Percentiles rank a stretch among this genome's conserved stretches.
phyloP scores from a whole-genome alignment of 2,329 filamentous ascomycete species.

The Aspergillus flavus region DNA sequence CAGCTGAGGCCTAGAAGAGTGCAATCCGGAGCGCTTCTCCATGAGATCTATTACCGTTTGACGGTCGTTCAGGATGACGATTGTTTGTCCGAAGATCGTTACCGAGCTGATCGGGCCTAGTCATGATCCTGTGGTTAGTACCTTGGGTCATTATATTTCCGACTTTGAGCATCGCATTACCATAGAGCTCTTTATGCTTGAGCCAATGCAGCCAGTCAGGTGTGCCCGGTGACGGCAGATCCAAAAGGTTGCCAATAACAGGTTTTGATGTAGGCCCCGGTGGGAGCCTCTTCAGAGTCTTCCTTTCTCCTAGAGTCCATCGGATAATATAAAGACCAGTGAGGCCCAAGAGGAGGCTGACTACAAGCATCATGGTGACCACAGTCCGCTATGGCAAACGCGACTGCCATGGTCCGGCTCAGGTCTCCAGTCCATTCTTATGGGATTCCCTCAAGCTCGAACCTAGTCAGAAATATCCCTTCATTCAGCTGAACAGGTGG shows the following conservation, averaged over 20 bases:
- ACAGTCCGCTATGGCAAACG: background rate
- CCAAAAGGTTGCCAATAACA: conserved; percentile 52
- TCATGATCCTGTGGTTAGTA: background rate
- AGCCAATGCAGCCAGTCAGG: conserved; percentile 46
- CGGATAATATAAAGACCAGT: conserved; percentile 1
- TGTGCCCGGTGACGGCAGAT: conserved; percentile 45
- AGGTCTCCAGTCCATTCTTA: background rate
- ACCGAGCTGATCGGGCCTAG: conserved; percentile 36
- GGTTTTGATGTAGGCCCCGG: conserved; percentile 53
- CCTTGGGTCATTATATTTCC: background rate
- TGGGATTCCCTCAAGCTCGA: background rate
- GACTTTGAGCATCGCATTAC: conserved; percentile 10
- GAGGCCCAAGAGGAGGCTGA: background rate
- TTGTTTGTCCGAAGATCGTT: conserved; percentile 32
- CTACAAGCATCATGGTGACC: background rate
- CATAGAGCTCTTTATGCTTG: conserved; percentile 43
- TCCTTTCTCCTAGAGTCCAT: background rate
- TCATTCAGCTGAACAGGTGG: background rate
- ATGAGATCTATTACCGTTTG: conserved; percentile 31
- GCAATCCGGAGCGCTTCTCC: conserved; percentile 29
- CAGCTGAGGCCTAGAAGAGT: conserved; percentile 19
- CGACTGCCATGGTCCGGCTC: background rate
- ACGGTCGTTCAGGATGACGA: conserved; percentile 36
- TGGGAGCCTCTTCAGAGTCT: conserved; percentile 34
- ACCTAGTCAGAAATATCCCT: background rate